phyloP scores from a whole-genome alignment of 768 basidiomycete genomes.

The Polyporus arcularius region DNA sequence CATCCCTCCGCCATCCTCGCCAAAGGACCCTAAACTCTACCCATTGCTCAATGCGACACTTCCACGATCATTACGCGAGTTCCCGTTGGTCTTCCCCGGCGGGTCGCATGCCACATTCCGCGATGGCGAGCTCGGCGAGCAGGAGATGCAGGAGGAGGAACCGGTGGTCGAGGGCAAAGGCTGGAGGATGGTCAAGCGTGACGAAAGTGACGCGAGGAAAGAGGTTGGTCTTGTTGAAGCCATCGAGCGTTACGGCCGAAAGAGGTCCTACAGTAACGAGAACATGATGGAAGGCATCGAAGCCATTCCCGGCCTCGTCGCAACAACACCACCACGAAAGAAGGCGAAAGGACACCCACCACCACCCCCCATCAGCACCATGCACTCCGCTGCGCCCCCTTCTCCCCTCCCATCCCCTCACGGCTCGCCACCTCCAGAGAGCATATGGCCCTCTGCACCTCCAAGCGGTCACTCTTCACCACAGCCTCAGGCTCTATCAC shows the following conservation, averaged over 20 bases:
- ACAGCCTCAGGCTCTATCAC: slow-evolving; percentile 40
- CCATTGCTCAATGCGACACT: slow-evolving; percentile 75
- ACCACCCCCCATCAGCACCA: slow-evolving; percentile 61
- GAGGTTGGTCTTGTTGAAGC: slow-evolving; percentile 75
- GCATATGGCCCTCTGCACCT: slow-evolving; percentile 79
- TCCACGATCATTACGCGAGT: slow-evolving; percentile 71
- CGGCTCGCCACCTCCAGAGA: slow-evolving; percentile 77
- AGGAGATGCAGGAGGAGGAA: slow-evolving; percentile 73
- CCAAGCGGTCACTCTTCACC: slow-evolving; percentile 80
- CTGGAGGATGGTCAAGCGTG: slow-evolving; percentile 75
- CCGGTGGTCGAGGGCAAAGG: slow-evolving; percentile 63
- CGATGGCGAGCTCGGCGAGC: slow-evolving; percentile 63
- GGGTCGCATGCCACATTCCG: slow-evolving; percentile 80
- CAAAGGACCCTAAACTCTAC: slow-evolving; percentile 79
- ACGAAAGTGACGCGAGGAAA: slow-evolving; percentile 53
- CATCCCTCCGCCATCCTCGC: slow-evolving; percentile 67
- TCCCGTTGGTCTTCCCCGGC: slow-evolving; percentile 79
- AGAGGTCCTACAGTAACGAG: slow-evolving; percentile 55
- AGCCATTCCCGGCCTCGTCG: slow-evolving; percentile 48
- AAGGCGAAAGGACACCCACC: slow-evolving; percentile 66
- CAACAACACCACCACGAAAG: slow-evolving; percentile 66
- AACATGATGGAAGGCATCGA: slow-evolving; percentile 78
- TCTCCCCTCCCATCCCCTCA: slow-evolving; percentile 85
- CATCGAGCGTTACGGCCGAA: slow-evolving; percentile 75
- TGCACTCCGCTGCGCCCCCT: slow-evolving; percentile 76